These are phyloP conservation scores for Carnegiea gigantea DNA, from an alignment of 179 eudicot genomes.

Conservation along the genomic window DNA sequence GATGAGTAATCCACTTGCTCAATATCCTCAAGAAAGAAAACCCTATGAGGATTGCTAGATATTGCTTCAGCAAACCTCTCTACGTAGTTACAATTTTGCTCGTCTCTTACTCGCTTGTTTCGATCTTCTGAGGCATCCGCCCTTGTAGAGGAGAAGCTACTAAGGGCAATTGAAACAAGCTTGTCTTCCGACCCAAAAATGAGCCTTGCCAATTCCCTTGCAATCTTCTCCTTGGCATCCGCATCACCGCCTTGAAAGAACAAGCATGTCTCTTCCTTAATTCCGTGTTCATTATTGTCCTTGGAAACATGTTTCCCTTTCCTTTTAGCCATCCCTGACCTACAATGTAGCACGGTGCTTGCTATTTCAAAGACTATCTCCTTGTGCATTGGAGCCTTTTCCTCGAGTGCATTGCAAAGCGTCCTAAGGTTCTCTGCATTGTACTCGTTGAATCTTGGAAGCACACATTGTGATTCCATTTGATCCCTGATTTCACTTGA, in stretches of 20 bases:
- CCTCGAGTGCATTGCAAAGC: constrained; percentile 52
- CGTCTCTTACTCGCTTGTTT: constrained; percentile 57
- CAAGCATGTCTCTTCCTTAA: constrained; percentile 62
- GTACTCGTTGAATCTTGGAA: constrained; percentile 47
- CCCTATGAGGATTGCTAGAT: constrained; percentile 45
- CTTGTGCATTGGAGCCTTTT: constrained; percentile 49
- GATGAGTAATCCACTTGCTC: constrained; percentile 55
- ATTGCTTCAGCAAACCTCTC: constrained; percentile 48
- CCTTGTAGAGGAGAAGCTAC: constrained; percentile 49
- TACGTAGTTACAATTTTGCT: constrained; percentile 40
- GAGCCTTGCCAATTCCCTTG: constrained; percentile 52
- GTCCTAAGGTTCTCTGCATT: constrained; percentile 45
- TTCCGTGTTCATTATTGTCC: constrained; percentile 20
- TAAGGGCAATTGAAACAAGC: constrained; percentile 38
- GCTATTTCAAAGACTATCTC: constrained; percentile 50
- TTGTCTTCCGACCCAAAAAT: constrained; percentile 54
- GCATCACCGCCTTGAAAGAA: constrained; percentile 52
- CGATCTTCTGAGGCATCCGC: constrained; percentile 43
- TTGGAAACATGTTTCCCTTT: constrained; percentile 26
- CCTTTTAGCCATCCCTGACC: constrained; percentile 50
- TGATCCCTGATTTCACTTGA: constrained; percentile 52
- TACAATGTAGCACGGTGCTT: constrained; percentile 45
- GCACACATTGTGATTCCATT: constrained; percentile 29
- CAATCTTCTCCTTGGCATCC: constrained; percentile 51
- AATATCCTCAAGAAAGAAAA: constrained; percentile 59